These are phyloP conservation scores for Arthrobotrys entomopaga DNA, from an alignment of 2,329 filamentous ascomycete genomes.

Conservation along the genomic window DNA sequence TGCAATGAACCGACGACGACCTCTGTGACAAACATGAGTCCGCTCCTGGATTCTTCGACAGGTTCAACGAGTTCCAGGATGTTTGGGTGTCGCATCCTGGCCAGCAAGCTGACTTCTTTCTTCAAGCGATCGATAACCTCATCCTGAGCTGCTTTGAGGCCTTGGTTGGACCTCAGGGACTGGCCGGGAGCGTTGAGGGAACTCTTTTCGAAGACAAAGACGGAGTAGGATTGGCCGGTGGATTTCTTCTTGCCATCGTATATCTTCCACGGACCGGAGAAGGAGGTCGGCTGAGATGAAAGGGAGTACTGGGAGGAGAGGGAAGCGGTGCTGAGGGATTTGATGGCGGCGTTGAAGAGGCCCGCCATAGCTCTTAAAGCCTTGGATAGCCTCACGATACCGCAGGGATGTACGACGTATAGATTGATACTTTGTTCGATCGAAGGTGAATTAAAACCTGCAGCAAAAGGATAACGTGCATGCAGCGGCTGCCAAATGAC, in stretches of 20 bases:
- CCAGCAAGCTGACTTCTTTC: slow-evolving; percentile 88
- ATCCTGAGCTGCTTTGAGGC: slow-evolving; percentile 80
- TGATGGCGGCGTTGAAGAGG: slow-evolving; percentile 94
- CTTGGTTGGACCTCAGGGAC: slow-evolving; percentile 63
- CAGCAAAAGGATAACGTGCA: too few species aligned
- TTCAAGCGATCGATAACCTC: slow-evolving; percentile 91
- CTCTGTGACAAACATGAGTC: slow-evolving; percentile 95
- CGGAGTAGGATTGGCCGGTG: slow-evolving; percentile 85
- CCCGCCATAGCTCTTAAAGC: slow-evolving; percentile 59
- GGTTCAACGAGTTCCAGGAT: slow-evolving; percentile 93
- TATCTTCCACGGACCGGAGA: slow-evolving; percentile 94
- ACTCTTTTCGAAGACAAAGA: slow-evolving; percentile 95
- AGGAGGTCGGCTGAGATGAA: slow-evolving; percentile 77
- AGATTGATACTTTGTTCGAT: too few species aligned
- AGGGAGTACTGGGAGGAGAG: slow-evolving; percentile 92
- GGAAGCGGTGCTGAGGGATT: slow-evolving; percentile 89
- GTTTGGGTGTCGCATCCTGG: slow-evolving; percentile 87
- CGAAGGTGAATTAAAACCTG: too few species aligned
- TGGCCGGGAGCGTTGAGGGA: slow-evolving; percentile 76
- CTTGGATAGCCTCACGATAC: background rate
- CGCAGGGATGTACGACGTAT: too few species aligned
- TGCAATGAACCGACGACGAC: slow-evolving; percentile 88
- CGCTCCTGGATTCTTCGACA: slow-evolving; percentile 90
- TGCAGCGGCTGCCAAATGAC: too few species aligned
- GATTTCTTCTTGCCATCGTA: slow-evolving; percentile 98